A percentile compares a stretch with the other conserved stretches of the same genome.
These are phyloP conservation scores for Chaetomium globosum DNA, from an alignment of 2,329 filamentous ascomycete genomes.

Conservation along the genomic window DNA sequence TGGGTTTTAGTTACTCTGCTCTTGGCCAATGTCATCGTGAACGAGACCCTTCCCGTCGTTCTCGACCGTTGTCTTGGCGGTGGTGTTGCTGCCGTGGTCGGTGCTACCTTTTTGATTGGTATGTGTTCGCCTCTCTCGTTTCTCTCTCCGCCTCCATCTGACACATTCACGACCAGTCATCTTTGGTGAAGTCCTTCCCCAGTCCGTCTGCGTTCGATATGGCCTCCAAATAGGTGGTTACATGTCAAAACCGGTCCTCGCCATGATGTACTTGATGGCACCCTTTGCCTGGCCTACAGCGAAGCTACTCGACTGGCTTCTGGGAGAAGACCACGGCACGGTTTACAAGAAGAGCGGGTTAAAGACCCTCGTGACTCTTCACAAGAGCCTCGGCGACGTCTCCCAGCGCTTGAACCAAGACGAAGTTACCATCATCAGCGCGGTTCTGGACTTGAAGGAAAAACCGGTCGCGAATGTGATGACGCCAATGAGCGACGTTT, in stretches of 20 bases:
- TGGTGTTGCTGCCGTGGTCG: slow-evolving; percentile 89
- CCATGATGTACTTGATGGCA: slow-evolving; percentile 88
- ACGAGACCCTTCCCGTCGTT: slow-evolving; percentile 93
- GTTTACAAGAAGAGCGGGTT: slow-evolving; percentile 97
- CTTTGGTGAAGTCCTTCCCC: slow-evolving; percentile 94
- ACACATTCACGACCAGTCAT: slow-evolving; percentile 66
- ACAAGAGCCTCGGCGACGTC: slow-evolving; percentile 85
- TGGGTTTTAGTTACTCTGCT: slow-evolving; percentile 96
- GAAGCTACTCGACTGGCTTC: slow-evolving; percentile 88
- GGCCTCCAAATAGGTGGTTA: slow-evolving; percentile 92
- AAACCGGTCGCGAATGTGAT: slow-evolving; percentile 95
- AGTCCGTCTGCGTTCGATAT: slow-evolving; percentile 94
- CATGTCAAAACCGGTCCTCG: slow-evolving; percentile 84
- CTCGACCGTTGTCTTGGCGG: slow-evolving; percentile 91
- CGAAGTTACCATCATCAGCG: slow-evolving; percentile 97
- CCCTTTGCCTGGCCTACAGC: slow-evolving; percentile 93
- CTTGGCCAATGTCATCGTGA: slow-evolving; percentile 95
- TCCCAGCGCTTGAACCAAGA: slow-evolving; percentile 92
- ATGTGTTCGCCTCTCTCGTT: slow-evolving; percentile 41
- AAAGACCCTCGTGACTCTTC: slow-evolving; percentile 92
- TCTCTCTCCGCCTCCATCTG: slow-evolving; percentile 15
- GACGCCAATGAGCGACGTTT: slow-evolving; percentile 98
- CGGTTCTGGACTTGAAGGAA: slow-evolving; percentile 92
- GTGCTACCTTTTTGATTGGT: slow-evolving; percentile 94
- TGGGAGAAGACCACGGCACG: slow-evolving; percentile 93